A percentile compares a stretch with the other conserved stretches of the same genome.
These are phyloP conservation scores for Rhodocollybia butyracea DNA, from an alignment of 768 basidiomycete species.

Conservation along the genomic window DNA sequence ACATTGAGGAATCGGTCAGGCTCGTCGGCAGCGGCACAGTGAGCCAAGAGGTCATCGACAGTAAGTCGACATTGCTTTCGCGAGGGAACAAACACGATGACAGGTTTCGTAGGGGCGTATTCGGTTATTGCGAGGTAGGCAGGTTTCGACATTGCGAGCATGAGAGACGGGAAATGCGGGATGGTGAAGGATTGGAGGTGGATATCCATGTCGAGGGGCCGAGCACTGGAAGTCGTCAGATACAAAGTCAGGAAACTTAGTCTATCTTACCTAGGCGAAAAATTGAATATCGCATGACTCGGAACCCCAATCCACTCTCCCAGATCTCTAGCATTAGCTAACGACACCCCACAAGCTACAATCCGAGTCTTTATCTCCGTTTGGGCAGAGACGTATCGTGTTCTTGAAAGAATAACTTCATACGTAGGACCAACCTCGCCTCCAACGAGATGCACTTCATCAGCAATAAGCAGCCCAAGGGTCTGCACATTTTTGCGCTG, in stretches of 20 bases:
- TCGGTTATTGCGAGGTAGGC: conserved; percentile 92
- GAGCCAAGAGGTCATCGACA: conserved; percentile 85
- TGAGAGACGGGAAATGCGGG: conserved; percentile 97
- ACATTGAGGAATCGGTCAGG: conserved; percentile 88
- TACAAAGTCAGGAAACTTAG: too few relatives aligned
- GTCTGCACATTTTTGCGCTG: conserved; percentile 96
- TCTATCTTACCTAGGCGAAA: conserved; percentile 73
- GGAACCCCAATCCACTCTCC: conserved; percentile 98
- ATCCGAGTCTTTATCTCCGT: conserved; percentile 91
- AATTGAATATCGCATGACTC: conserved; percentile 95
- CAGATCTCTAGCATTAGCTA: conserved; percentile 93
- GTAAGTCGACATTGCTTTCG: conserved; percentile 92
- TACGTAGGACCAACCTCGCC: conserved; percentile 96
- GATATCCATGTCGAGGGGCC: conserved; percentile 96
- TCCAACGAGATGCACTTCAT: conserved; percentile 93
- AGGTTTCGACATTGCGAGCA: conserved; percentile 99
- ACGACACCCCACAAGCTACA: conserved; percentile 91
- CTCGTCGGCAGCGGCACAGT: conserved; percentile 87
- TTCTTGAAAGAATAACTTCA: conserved; percentile 92
- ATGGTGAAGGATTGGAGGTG: conserved; percentile 94
- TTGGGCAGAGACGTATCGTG: conserved; percentile 94
- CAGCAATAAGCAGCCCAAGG: conserved; percentile 89
- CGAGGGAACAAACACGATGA: conserved; percentile 90
- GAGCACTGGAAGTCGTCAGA: conserved; percentile 70
- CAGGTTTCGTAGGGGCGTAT: conserved; percentile 80